A percentile compares a stretch with the other conserved stretches of the same genome.
Conservation (phyloP, 2,329 filamentous ascomycete species). For the Aureobasidium sp. region DNA sequence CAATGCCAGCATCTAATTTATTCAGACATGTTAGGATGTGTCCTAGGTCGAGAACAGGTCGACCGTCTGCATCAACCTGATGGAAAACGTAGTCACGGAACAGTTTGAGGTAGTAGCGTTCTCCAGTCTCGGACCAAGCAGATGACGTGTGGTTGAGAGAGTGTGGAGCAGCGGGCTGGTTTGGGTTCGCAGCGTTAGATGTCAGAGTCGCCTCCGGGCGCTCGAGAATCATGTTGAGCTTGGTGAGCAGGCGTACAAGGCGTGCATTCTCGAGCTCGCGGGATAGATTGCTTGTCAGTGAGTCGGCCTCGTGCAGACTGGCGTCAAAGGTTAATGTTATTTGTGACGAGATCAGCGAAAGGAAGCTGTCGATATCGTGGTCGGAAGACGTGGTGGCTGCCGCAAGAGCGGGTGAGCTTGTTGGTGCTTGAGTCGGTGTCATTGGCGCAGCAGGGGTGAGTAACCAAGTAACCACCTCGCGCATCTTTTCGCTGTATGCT, state of each 20-base stretch:
- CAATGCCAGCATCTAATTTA: conserved; percentile 82
- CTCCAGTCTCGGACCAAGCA: conserved; percentile 81
- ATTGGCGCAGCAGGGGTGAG: conserved; percentile 44
- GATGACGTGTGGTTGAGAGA: conserved; percentile 23
- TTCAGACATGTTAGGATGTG: conserved; percentile 83
- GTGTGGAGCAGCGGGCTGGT: conserved; percentile 21
- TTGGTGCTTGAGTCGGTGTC: conserved; percentile 47
- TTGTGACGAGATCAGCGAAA: conserved; percentile 69
- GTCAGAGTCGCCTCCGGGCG: conserved; percentile 52
- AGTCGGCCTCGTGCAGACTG: conserved; percentile 69
- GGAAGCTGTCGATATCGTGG: conserved; percentile 72
- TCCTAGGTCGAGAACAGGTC: conserved; percentile 74
- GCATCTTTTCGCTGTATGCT: conserved; percentile 68
- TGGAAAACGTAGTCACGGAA: conserved; percentile 98
- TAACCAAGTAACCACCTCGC: conserved; percentile 74
- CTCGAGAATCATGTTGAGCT: conserved; percentile 83
- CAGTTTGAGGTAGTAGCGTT: conserved; percentile 85
- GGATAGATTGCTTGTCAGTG: conserved; percentile 60
- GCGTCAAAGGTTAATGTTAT: conserved; percentile 68
- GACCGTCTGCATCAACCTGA: conserved; percentile 77
- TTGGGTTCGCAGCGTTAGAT: conserved; percentile 45
- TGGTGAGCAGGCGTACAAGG: conserved; percentile 68
- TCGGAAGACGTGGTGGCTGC: conserved; percentile 26
- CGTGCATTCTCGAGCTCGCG: conserved; percentile 86
- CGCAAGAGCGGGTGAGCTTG: conserved; percentile 65